Evolutionary conservation across 2,329 filamentous ascomycete genomes (phyloP), one percentile per base, ranked within the genome.

Genomic region (Exophiala spinifera): DNA sequence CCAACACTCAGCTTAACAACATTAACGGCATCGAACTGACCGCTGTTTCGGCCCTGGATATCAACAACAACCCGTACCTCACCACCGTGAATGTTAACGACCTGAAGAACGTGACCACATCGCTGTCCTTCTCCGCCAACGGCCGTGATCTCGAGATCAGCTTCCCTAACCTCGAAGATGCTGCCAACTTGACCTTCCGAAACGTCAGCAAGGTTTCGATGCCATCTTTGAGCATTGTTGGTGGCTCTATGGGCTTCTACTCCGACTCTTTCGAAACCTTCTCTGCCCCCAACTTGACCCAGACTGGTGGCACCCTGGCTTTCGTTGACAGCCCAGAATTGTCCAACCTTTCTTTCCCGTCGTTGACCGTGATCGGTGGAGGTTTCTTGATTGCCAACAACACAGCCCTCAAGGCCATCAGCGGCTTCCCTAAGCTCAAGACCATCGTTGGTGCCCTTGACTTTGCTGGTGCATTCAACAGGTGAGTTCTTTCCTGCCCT

Each of bases 361-460:
- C 69, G 19, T 79, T 97, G 43, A 79, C 77, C 62, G 80, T 74
- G 51, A 81, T 96, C 66, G 83, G 81, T 63, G 91, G 89, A 76
- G 89, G 87, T 70, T 82, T 95, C 70, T 84, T 87, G 64, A 83
- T 99, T 68, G 86, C 88, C 74, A 95, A 96, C 83, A 96, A 97
- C 85, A 89, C 89, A 57, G 76, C 78, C 52, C 81, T 96, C 31
- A 64, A 73, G 53, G 70, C 76, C 57, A 78, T 96, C 53, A 73
- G 81, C 61, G 83, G 83, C 31, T 88, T 97, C 74, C 79, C 81
- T 58, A 69, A 77, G 61, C 81, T 99, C 23, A 69, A 81, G 68
- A 81, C 76, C 51, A 83, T 96, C 55, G 81, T 79, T 61, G 92
- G 91, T 75, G 90, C 89, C 66, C 79, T 97, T 68, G 86, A 90